These are phyloP conservation scores for Chrysoporthe cubensis DNA, from an alignment of 2,329 filamentous ascomycete species.

Conservation along the genomic window DNA sequence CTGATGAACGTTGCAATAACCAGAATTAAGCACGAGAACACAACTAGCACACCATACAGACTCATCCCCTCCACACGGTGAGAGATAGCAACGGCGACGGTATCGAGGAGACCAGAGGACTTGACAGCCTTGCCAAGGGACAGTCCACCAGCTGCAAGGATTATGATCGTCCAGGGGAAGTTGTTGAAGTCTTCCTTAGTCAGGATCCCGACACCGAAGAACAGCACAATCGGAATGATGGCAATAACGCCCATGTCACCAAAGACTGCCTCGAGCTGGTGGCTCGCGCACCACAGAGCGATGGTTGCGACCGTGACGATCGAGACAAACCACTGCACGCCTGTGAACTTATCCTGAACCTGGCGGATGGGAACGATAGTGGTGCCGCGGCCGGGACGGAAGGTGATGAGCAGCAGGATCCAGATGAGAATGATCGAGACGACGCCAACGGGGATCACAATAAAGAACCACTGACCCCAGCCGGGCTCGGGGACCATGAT, in stretches of 20 bases:
- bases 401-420: conserved; percentile 81
- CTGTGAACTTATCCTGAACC: conserved; percentile 85
- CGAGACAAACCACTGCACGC: conserved; percentile 91
- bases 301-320: conserved; percentile 84
- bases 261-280: conserved; percentile 84
- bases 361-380: conserved; percentile 90
- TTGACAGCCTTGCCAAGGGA: conserved; percentile 93
- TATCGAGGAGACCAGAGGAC: conserved; percentile 88
- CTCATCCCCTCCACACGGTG: conserved; percentile 74
- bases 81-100: conserved; percentile 80
- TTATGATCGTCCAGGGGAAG: conserved; percentile 99
- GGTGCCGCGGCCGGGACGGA: conserved; percentile 82
- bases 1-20: conserved; percentile 97
- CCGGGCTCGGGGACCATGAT: conserved; percentile 92
- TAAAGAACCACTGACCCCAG: conserved; percentile 97
- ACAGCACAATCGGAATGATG: conserved; percentile 91
- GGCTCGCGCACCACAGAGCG: conserved; percentile 86
- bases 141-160: conserved; percentile 90
- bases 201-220: conserved; percentile 94
- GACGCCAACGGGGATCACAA: conserved; percentile 89
- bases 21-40: conserved; percentile 82
- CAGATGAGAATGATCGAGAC: conserved; percentile 89
- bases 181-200: conserved; percentile 99
- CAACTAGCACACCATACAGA: conserved; percentile 82
- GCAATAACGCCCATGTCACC: conserved; percentile 99